Percentiles rank a stretch among this genome's conserved stretches.
Conservation (phyloP, 2,329 filamentous ascomycete genomes). For the Exophiala spinifera region DNA sequence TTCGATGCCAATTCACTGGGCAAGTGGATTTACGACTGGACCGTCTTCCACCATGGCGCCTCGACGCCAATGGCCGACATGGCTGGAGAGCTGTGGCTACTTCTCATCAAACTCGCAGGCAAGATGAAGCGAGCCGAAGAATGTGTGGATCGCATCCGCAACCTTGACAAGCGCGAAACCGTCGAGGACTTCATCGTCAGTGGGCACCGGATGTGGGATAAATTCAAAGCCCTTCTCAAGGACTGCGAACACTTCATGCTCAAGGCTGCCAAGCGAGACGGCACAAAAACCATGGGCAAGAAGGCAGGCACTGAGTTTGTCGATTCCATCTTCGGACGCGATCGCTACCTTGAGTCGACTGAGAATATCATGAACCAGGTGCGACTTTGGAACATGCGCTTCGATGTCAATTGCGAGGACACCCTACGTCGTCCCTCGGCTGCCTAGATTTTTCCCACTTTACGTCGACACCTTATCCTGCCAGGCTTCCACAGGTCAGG, state of each 20-base stretch:
- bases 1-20: slow-evolving; percentile 97
- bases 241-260: slow-evolving; percentile 94
- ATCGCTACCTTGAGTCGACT: slow-evolving; percentile 83
- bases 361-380: slow-evolving; percentile 90
- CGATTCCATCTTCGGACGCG: slow-evolving; percentile 88
- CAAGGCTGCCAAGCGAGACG: slow-evolving; percentile 73
- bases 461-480: too few relatives aligned
- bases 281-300: slow-evolving; percentile 74
- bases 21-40: slow-evolving; percentile 99
- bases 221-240: slow-evolving; percentile 82
- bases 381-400: slow-evolving; percentile 85
- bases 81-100: slow-evolving; percentile 90
- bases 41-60: slow-evolving; percentile 81
- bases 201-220: slow-evolving; percentile 80
- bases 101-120: slow-evolving; percentile 87
- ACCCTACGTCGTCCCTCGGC: slow-evolving; percentile 62
- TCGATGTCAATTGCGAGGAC: slow-evolving; percentile 92
- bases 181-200: slow-evolving; percentile 87
- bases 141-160: slow-evolving; percentile 67
- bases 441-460: slow-evolving; percentile 13
- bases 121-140: slow-evolving; percentile 92
- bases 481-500: too few relatives aligned
- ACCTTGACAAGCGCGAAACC: slow-evolving; percentile 70
- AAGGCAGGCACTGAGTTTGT: slow-evolving; percentile 94
- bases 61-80: slow-evolving; percentile 82